Evolutionary conservation across 495 filamentous ascomycete species (phyloP).

Genomic region (Aspergillus ostianus): DNA sequence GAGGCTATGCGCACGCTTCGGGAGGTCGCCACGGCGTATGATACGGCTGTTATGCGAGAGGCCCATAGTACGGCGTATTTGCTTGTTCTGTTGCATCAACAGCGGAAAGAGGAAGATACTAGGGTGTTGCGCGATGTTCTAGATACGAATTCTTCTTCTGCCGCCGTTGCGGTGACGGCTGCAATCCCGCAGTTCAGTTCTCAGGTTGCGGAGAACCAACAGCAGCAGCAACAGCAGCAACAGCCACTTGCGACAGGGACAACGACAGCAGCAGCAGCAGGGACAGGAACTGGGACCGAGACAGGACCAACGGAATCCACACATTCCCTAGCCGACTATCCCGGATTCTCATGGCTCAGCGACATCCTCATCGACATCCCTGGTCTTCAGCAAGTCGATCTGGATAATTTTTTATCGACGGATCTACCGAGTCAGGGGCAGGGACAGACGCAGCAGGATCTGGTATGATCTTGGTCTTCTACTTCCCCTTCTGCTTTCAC

Average conservation of each 20-base stretch:
- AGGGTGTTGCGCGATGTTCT: conserved; percentile 35
- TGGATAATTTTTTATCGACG: conserved; percentile 25
- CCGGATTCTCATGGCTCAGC: conserved; percentile 43
- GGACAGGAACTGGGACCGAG: too few species aligned
- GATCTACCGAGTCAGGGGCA: conserved; percentile 32
- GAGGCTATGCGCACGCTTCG: conserved; percentile 52
- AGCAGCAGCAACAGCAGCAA: background rate
- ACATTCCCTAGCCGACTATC: conserved; percentile 23
- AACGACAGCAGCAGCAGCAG: too few species aligned
- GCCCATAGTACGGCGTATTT: conserved; percentile 52
- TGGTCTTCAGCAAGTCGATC: conserved; percentile 44
- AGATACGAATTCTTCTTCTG: conserved; percentile 27
- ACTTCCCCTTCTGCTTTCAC: too few species aligned
- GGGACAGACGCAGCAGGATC: conserved; percentile 22
- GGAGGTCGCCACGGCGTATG: conserved; percentile 42
- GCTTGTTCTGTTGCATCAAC: conserved; percentile 45
- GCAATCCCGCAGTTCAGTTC: conserved; percentile 6
- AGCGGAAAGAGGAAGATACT: conserved; percentile 44
- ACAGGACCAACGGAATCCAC: conserved; percentile 8
- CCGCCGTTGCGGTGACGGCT: conserved; percentile 11
- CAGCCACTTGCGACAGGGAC: too few species aligned
- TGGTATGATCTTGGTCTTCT: background rate
- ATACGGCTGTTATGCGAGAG: conserved; percentile 49
- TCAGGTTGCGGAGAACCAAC: conserved; percentile 2
- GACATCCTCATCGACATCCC: conserved; percentile 47